phyloP scores from a whole-genome alignment of 2,329 filamentous ascomycete genomes.

The Orbilia ellipsospora region DNA sequence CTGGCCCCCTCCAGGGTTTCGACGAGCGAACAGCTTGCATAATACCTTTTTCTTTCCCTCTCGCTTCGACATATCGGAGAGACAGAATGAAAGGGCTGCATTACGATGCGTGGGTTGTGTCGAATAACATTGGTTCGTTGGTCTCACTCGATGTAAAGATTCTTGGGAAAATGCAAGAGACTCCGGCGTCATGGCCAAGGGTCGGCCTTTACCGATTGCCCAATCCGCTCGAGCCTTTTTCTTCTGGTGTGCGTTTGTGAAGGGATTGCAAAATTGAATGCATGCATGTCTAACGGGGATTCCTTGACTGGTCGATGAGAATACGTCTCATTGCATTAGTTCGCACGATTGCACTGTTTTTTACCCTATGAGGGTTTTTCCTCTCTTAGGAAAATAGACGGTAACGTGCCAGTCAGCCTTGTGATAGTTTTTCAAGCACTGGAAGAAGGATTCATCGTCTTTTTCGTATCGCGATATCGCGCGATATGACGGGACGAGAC shows the following conservation, averaged over 20 bases:
- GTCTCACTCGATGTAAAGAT: slow-evolving; percentile 24
- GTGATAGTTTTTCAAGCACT: slow-evolving; percentile 6
- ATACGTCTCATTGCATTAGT: not conserved
- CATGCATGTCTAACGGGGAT: not conserved
- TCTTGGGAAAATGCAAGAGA: not conserved
- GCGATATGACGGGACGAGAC: slow-evolving; percentile 1
- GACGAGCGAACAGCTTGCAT: not conserved
- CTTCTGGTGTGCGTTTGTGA: slow-evolving; percentile 1
- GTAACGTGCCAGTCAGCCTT: slow-evolving; percentile 14
- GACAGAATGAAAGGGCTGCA: slow-evolving; percentile 34
- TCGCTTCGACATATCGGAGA: slow-evolving; percentile 29
- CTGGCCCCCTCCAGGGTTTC: not conserved
- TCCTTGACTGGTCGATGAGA: not conserved
- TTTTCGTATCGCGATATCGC: slow-evolving; percentile 2
- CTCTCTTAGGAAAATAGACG: not conserved
- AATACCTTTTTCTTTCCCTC: not conserved
- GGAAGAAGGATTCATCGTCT: not conserved
- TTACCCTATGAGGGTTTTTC: not conserved
- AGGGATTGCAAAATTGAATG: not conserved
- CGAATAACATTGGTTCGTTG: slow-evolving; percentile 12
- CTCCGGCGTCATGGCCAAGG: not conserved
- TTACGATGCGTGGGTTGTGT: slow-evolving; percentile 24
- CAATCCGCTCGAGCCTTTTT: not conserved
- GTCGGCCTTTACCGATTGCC: slow-evolving; percentile 13
- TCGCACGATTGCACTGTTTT: slow-evolving; percentile 13